These are phyloP conservation scores for Spirogloea muscicola DNA, from an alignment of 139 green algal species.

Conservation along the genomic window DNA sequence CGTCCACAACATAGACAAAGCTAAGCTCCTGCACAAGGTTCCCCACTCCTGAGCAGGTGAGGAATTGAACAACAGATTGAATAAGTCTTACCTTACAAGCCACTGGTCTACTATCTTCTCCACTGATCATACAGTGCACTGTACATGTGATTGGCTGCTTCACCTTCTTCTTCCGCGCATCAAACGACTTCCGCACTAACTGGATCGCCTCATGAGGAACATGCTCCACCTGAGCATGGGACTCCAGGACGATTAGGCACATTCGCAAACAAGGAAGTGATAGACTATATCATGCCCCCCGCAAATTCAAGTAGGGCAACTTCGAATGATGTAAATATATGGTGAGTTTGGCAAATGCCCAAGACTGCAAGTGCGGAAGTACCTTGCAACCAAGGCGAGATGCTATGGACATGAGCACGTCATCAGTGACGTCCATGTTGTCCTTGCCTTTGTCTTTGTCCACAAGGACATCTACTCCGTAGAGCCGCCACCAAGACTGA, in stretches of 20 bases:
- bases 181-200: conserved; percentile 46
- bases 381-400: conserved; percentile 43
- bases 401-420: conserved; percentile 39
- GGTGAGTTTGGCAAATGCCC: neutral
- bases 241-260: conserved; percentile 3
- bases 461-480: conserved; percentile 49
- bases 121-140: no score
- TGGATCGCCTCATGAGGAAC: conserved; percentile 5
- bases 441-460: conserved; percentile 65
- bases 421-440: conserved; percentile 34
- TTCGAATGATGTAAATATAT: neutral
- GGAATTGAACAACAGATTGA: no score
- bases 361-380: neutral
- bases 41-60: no score
- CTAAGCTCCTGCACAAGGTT: conserved; percentile 18
- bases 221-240: conserved; percentile 11
- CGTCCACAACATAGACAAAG: conserved; percentile 68
- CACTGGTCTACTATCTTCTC: no score
- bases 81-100: no score
- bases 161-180: conserved; percentile 25
- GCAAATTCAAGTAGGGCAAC: neutral
- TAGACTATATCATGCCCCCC: neutral
- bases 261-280: neutral
- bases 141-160: no score
- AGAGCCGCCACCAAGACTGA: no score